Base-by-base conservation (phyloP, 2,329 filamentous ascomycete species). In the Domatiomyces catenatus region DNA sequence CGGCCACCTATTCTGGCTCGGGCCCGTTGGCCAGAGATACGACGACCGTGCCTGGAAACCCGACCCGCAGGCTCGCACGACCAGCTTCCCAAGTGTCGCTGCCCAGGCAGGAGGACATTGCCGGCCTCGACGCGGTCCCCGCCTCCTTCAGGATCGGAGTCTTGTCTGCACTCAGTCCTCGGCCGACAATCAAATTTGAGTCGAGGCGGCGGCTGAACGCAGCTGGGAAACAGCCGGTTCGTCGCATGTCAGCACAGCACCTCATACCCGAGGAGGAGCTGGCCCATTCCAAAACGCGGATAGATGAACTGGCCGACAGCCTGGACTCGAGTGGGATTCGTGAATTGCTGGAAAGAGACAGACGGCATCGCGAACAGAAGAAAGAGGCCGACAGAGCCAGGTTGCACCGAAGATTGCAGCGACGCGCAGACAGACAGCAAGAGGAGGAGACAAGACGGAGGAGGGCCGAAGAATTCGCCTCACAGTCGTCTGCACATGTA, bases 341-440 rank as follows among this genome's bases (percentile, higher is more conserved):
- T 52, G 85, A 94, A 63, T 73, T 96, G 26, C 83, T 98, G 77
- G 92, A 98, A 60, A 75, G 92, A 53, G 92, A 98, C 62, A 76
- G 82, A 57, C 79, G 89, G 60, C 77, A 92, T 51, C 80, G 77
- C 56, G 86, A 94, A 58, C 80, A 80, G 63, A 89, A 85, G 67
- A 77, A 75, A 49, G 75, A 78, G 55, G 81, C 80, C 48, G 84
- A 89, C 60, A 79, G 78, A 58, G 80, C 83, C 61, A 75, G 66
- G 54, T 70, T 76, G 39, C 71, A 77, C 54, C 70, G 71, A 50
- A 70, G 64, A 54, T 58, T 70, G 44, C 64, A 69, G 53, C 62
- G 64, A 51, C 63, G 64, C 52, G 72, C 73, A 47, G 75, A 80
- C 56, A 71, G 77, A 60, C 73, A 74, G 24, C 74, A 76, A 47